Evolutionary conservation across 495 filamentous ascomycete genomes (phyloP), one percentile per base, ranked within the genome.

Genomic region (Staphylotrichum tortipilum): DNA sequence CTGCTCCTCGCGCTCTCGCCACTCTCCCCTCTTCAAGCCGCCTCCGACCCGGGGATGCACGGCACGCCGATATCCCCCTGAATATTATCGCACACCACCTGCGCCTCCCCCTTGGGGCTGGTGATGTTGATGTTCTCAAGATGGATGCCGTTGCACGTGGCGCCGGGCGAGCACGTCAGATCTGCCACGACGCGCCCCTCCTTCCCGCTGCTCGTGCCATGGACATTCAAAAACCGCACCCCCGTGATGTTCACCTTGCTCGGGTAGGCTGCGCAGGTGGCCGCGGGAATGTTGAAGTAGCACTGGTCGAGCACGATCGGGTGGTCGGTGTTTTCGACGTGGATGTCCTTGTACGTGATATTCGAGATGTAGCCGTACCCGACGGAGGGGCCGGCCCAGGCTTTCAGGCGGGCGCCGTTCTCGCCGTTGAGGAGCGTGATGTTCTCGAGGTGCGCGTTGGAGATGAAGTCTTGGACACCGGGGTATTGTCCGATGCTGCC

Each of bases 351-450:
- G 60, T 78, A 81, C 2, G 78, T 80, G 55, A 80, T 68, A 52
- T 81, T 80, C 54, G 74, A 72, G 54, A 80, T 75, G 28, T 72
- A 76, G 12, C 78, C 77, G 45, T 80, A 80, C 1, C 78, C 78
- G 4, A 75, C 71, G 39, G 70, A 60, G 1, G 62, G 56, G 2
- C 78, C 77, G 0, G 70, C 71, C 78, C 78, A 81, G 0, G 70
- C 65, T 61, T 81, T 81, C 35, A 81, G 66, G 9, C 76, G 68
- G 3, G 77, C 77, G 5, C 77, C 75, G 45, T 78, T 74, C 73
- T 77, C 47, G 6, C 76, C 72, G 44, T 80, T 79, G 38, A 79
- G 57, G 47, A 79, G 58, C 38, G 75, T 78, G 43, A 80, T 63
- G 35, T 81, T 79, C 61, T 80, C 70, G 14, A 80, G 73, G 14